Conservation (phyloP, 129 eudicot genomes). For the Artemisia annua region DNA sequence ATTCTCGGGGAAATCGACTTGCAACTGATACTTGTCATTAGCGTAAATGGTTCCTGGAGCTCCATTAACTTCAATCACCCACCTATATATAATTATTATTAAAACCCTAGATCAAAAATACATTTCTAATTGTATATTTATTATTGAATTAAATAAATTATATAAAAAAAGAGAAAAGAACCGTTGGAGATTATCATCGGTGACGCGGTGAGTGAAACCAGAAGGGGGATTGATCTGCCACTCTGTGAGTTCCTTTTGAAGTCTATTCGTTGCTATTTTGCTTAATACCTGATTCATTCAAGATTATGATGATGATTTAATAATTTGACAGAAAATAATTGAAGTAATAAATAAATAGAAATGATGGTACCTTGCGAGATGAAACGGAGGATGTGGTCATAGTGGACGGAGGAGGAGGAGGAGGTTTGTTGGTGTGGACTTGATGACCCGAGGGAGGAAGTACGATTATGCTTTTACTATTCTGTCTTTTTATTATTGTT, state of each 20-base stretch:
- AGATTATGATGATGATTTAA: not conserved
- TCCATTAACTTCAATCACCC: slow-evolving; percentile 89
- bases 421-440: slow-evolving; percentile 17
- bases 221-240: slow-evolving; percentile 94
- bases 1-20: slow-evolving; percentile 92
- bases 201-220: slow-evolving; percentile 84
- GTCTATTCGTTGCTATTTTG: slow-evolving; percentile 91
- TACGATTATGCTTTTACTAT: not conserved
- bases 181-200: slow-evolving; percentile 99
- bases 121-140: no score
- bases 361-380: slow-evolving; percentile 72
- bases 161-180: slow-evolving; percentile 12
- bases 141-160: not conserved
- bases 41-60: slow-evolving; percentile 84
- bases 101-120: slow-evolving; percentile 26
- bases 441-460: slow-evolving; percentile 13
- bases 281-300: slow-evolving; percentile 53
- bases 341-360: not conserved
- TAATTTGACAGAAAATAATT: not conserved
- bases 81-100: slow-evolving; percentile 60
- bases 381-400: slow-evolving; percentile 85
- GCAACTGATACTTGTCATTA: slow-evolving; percentile 75
- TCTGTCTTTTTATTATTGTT: no score
- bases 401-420: slow-evolving; percentile 28
- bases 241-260: slow-evolving; percentile 94